A percentile compares a stretch with the other conserved stretches of the same genome.
phyloP scores from a whole-genome alignment of 2,329 filamentous ascomycete genomes.

The Drechslera avenae region DNA sequence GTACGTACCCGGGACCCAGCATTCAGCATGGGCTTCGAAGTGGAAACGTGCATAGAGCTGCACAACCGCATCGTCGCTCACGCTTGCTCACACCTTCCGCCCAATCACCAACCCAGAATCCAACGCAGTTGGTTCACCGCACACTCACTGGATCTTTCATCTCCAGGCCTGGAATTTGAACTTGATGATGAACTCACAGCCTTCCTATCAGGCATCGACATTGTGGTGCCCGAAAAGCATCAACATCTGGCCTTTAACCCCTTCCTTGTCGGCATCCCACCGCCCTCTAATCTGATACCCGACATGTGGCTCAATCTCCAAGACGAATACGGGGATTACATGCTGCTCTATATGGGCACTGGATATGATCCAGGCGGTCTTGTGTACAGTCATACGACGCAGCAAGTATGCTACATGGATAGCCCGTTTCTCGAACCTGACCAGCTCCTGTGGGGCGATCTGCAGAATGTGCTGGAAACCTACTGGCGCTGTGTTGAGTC shows the following conservation, averaged over 20 bases:
- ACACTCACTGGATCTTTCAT: not conserved
- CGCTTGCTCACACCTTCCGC: conserved; percentile 1
- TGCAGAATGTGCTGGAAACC: not conserved
- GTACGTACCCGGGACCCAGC: no score
- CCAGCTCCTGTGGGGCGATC: not conserved
- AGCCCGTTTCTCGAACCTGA: not conserved
- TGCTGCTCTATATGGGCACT: not conserved
- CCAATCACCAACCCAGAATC: not conserved
- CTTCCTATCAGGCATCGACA: not conserved
- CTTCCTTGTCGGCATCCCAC: not conserved
- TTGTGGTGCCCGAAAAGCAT: not conserved
- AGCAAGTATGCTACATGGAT: not conserved
- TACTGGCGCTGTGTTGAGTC: not conserved
- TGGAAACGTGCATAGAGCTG: not conserved
- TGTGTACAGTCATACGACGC: not conserved
- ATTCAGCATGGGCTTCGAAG: not conserved
- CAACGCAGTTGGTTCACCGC: not conserved
- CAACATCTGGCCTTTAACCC: not conserved
- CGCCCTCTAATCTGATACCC: not conserved
- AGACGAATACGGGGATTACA: not conserved
- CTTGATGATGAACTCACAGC: not conserved
- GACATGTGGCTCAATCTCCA: not conserved
- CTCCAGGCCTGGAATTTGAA: not conserved
- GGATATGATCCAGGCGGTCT: not conserved
- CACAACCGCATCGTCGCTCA: no score